Evolutionary conservation across 257 asterid species (phyloP), one percentile per base, ranked within the genome.

Genomic region (Craterostigma plantagineum): DNA sequence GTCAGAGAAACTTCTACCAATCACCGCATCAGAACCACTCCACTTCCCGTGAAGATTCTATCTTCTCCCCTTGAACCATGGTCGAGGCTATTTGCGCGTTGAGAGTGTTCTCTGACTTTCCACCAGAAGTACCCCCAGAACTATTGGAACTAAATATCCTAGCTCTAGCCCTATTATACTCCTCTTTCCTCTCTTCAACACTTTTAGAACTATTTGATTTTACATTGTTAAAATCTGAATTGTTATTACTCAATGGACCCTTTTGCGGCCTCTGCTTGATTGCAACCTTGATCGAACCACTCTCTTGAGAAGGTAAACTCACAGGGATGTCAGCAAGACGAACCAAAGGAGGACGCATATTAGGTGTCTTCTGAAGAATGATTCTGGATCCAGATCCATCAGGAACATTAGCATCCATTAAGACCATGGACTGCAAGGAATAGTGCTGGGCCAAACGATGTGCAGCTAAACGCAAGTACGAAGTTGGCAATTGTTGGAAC

Each of bases 401-500:
- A 0, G 84, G 92, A 46, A 80, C 54, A 59, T 68, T 79, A 61
- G 78, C 81, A 55, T 91, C 96, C 81, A 80, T 35, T 58, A 77
- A 70, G 68, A 91, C 96, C 96, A 84, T 84, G 46, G 99, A 91
- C 40, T 75, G 91, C 59, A 91, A 71, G n/a, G 82, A 84, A 56
- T 91, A 91, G 61, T 91, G 99, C 50, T 91, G 99, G 14, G 99
- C 96, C 39, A 91, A 91, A 38, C 96, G 96, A 70, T 91, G 99
- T 46, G 94, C 99, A 53, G 99, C 99, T 76, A 91, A 64, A 7
- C 99, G 86, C 64, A 84, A 65, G 69, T 84, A 91, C 35, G 99
- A 91, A 60, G 94, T 91, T 34, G 99, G 99, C 51, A 91, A 69
- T 63, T 80, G 94, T 45, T 80, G 81, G 63, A 91, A 91, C 60